A percentile compares a stretch with the other conserved stretches of the same genome.
Conservation (phyloP, 441 rosid species). For the Bocquillonia castaneifolia region DNA sequence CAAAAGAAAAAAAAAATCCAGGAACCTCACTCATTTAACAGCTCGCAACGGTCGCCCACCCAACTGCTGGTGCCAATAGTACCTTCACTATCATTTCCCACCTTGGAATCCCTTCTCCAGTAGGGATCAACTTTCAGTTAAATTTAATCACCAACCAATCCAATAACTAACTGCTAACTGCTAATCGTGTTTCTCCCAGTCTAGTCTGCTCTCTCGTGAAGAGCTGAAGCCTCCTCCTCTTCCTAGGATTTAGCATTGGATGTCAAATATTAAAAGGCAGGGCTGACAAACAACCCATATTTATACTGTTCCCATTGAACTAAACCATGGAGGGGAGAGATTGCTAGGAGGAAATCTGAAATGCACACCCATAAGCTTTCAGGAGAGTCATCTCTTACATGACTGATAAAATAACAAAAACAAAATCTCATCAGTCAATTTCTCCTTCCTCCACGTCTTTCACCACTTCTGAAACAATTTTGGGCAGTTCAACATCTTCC, state of each 20-base stretch:
- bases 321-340: neutral
- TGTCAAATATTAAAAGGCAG: no score
- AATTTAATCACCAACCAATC: neutral
- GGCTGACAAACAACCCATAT: no score
- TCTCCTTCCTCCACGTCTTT: constrained; percentile 57
- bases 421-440: constrained; percentile 32
- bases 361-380: neutral
- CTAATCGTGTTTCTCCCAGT: neutral
- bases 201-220: neutral
- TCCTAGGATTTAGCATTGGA: neutral
- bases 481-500: constrained; percentile 44
- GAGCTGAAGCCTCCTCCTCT: neutral
- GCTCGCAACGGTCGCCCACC: no score
- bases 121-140: no score
- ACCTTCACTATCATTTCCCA: neutral
- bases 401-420: neutral
- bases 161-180: neutral
- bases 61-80: no score
- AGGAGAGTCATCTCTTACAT: neutral
- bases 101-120: neutral
- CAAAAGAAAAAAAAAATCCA: no score
- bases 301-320: constrained; percentile 2
- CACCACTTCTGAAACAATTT: constrained; percentile 30
- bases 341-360: neutral
- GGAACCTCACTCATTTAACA: no score